Conservation (phyloP, 2,329 filamentous ascomycete species). For the Paraconiothyrium sp. region DNA sequence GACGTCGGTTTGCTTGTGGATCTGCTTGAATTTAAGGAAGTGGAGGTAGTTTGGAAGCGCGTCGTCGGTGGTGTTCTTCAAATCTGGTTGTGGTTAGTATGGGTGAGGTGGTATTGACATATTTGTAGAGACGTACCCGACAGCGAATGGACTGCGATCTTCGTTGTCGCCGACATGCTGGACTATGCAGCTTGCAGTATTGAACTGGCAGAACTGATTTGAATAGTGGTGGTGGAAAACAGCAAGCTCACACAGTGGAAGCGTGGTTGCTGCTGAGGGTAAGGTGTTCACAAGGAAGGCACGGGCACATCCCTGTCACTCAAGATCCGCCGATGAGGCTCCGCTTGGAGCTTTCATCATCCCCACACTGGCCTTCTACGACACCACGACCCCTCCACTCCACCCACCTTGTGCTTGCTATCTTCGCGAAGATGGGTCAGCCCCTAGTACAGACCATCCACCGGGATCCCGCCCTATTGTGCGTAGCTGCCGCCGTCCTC, state of each 20-base stretch:
- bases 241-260: conserved; percentile 19
- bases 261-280: conserved; percentile 36
- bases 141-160: conserved; percentile 73
- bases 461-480: conserved; percentile 98
- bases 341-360: conserved; percentile 38
- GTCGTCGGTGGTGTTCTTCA: conserved; percentile 97
- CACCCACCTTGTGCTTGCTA: conserved; percentile 25
- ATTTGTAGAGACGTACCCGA: conserved; percentile 61
- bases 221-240: conserved; percentile 4
- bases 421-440: conserved; percentile 74
- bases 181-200: neutral
- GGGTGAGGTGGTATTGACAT: neutral
- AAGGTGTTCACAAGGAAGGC: conserved; percentile 49
- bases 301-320: conserved; percentile 39
- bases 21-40: conserved; percentile 83
- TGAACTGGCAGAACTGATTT: neutral
- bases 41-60: conserved; percentile 93
- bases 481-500: conserved; percentile 51
- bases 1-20: conserved; percentile 81
- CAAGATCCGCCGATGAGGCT: conserved; percentile 37
- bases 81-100: conserved; percentile 66
- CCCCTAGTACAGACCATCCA: conserved; percentile 93
- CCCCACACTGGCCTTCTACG: conserved; percentile 29
- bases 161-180: conserved; percentile 53
- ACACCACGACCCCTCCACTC: conserved; percentile 23